Evolutionary conservation across 2,329 filamentous ascomycete species (phyloP), one percentile per base, ranked within the genome.

Genomic region (Colletotrichum filicis): DNA sequence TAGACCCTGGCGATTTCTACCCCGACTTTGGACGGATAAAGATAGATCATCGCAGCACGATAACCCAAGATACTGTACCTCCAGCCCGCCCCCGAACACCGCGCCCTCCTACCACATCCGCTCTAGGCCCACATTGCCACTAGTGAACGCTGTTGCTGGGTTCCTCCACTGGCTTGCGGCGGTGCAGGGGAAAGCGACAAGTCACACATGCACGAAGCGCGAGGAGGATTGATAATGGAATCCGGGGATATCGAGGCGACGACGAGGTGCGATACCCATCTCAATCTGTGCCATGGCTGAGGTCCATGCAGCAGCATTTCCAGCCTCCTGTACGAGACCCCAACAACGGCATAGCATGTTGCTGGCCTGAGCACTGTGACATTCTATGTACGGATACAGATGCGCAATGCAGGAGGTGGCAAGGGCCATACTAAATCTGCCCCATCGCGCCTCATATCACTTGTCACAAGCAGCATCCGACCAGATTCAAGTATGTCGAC

Each of bases 361-460:
- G 24, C 19, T 46, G 37, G 5, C 14, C 19, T 46, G n/a, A 12
- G 3, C 32, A 16, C 32, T 19, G 16, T 7, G 7, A 19, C 37
- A 42, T 19, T 42, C 16, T 19, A 42, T 7, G 37, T 14, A 26
- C 55, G 35, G n/a, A 22, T 60, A 49, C 35, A 56, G 14, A 58
- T 69, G 66, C 66, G 37, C n/a, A n/a, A 61, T 65, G 60, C 56
- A 73, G 59, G 60, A 70, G 55, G 60, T 69, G 53, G 53, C 28
- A 70, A 65, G 30, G 60, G 46, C 14, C 7, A 30, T 35, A 52
- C 60, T 24, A 28, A 61, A 60, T 60, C 35, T 16, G 16, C 26
- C 24, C 24, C 22, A 37, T 35, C 30, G n/a, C 22, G 26, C 32
- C 57, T 60, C 57, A 42, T 22, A 22, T 42, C 37, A 19, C 37